phyloP scores from a whole-genome alignment of 2,329 filamentous ascomycete species.

The Phaeosphaeriaceae sp. region DNA sequence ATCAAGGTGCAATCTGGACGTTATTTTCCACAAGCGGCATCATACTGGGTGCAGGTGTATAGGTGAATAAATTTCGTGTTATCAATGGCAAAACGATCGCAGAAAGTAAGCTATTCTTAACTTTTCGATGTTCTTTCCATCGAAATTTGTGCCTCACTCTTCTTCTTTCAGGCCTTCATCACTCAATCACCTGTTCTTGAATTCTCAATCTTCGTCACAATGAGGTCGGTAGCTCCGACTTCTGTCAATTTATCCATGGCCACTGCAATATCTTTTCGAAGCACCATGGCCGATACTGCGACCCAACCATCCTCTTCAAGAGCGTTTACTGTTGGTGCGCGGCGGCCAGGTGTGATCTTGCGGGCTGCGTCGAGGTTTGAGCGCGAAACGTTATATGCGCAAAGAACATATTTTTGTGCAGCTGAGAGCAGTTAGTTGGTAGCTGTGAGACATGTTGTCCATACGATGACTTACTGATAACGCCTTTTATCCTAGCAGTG shows the following conservation, averaged over 20 bases:
- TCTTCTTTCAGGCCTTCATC: too few species aligned
- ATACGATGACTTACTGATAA: constrained; percentile 70
- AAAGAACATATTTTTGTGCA: constrained; percentile 90
- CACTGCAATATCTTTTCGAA: constrained; percentile 81
- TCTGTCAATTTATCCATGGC: constrained; percentile 85
- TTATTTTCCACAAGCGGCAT: background rate
- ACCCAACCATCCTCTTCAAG: constrained; percentile 92
- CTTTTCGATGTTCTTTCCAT: too few species aligned
- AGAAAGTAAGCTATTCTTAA: too few species aligned
- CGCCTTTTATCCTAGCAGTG: constrained; percentile 83
- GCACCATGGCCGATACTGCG: constrained; percentile 92
- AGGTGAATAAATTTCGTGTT: too few species aligned
- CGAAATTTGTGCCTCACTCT: too few species aligned
- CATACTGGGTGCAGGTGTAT: background rate
- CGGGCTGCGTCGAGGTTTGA: constrained; percentile 69
- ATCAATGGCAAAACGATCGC: too few species aligned
- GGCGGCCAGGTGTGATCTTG: constrained; percentile 88
- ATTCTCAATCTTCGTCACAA: constrained; percentile 87
- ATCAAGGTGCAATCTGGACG: background rate
- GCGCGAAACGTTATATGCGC: constrained; percentile 92
- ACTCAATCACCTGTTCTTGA: constrained; percentile 51
- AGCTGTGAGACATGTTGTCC: too few species aligned
- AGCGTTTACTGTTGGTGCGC: constrained; percentile 88
- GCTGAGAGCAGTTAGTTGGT: constrained; percentile 52
- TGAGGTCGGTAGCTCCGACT: constrained; percentile 81